These are phyloP conservation scores for Aegle marmelos DNA, from an alignment of 345 rosid genomes.

Conservation along the genomic window DNA sequence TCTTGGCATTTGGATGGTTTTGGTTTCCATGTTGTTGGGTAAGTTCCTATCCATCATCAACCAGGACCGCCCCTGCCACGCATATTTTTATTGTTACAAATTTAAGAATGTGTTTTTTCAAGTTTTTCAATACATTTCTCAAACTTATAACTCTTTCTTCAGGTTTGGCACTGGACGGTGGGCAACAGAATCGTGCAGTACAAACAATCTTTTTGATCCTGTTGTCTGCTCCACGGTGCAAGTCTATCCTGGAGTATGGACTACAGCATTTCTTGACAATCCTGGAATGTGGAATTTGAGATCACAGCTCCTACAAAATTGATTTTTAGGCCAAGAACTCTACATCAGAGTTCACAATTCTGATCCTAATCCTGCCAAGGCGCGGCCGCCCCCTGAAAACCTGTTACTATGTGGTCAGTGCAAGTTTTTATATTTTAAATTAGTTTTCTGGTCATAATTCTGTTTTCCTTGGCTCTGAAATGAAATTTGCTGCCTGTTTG, in stretches of 20 bases:
- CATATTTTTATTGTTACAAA: too few species aligned
- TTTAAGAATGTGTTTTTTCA: too few species aligned
- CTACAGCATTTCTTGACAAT: constrained; percentile 39
- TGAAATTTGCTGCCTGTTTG: neutral
- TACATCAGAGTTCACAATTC: constrained; percentile 29
- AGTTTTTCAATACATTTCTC: neutral
- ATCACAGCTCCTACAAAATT: constrained; percentile 31
- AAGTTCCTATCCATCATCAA: neutral
- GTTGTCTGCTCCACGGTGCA: constrained; percentile 33
- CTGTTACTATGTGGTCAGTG: constrained; percentile 31
- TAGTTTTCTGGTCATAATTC: too few species aligned
- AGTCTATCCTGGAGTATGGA: constrained; percentile 43
- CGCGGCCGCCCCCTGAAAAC: constrained; percentile 29
- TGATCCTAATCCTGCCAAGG: constrained; percentile 42
- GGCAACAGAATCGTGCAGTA: constrained; percentile 15
- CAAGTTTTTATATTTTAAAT: too few species aligned
- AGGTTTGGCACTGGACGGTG: constrained; percentile 40
- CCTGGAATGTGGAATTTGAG: constrained; percentile 51
- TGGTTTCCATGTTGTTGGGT: constrained; percentile 48
- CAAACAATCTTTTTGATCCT: constrained; percentile 29
- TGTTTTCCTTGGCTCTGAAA: neutral
- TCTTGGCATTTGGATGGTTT: constrained; percentile 66
- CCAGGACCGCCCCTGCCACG: neutral
- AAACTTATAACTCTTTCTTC: neutral
- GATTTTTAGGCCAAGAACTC: constrained; percentile 43